Evolutionary conservation across 2,329 filamentous ascomycete genomes (phyloP), one percentile per base, ranked within the genome.

Genomic region (Myriosclerotinia curreyana): DNA sequence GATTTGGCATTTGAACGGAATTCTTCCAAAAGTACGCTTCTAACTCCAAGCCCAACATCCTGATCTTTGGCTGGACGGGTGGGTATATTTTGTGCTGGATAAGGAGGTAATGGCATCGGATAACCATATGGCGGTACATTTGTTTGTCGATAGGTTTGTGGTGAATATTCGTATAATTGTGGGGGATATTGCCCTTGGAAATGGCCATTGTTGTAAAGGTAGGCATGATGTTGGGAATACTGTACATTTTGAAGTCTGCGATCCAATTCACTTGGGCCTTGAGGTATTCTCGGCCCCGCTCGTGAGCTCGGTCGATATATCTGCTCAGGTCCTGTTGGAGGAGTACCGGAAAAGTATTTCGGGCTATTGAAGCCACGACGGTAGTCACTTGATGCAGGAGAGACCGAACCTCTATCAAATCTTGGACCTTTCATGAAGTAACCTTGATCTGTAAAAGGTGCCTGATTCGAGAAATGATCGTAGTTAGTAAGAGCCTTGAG

Each of bases 21-120:
- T 38, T 96, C 91, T 66, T 93, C 88, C 2, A 97, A 80, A 11
- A 93, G 77, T 17, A 81, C 78, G 74, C 92, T 96, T 71, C 91
- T 84, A 17, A 89, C 78, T 62, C 84, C 84, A 66, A 85, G 67
- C 14, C 72, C 75, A 20, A 72, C 67, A 71, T 76, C 75, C 44
- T 75, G 71, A 48, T 75, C 73, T 62, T 73, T 73, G 17, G 71
- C 66, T 49, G 73, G 73, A 4, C 71, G 69, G 34, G 71, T 72
- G 15, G 73, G 72, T 48, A 74, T 69, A 9, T 63, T 42, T 34
- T 69, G 69, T 14, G 68, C 62, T 20, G 67, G 54, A 40, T 72
- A 74, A 2, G 71, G 55, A 42, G 68, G 70, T 51, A 74, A 62
- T 42, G 70, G 74, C 53, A 77, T 65, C 34, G 69, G 67, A 66